Conservation (phyloP, 306 rosid genomes). For the Acmispon strigosus region DNA sequence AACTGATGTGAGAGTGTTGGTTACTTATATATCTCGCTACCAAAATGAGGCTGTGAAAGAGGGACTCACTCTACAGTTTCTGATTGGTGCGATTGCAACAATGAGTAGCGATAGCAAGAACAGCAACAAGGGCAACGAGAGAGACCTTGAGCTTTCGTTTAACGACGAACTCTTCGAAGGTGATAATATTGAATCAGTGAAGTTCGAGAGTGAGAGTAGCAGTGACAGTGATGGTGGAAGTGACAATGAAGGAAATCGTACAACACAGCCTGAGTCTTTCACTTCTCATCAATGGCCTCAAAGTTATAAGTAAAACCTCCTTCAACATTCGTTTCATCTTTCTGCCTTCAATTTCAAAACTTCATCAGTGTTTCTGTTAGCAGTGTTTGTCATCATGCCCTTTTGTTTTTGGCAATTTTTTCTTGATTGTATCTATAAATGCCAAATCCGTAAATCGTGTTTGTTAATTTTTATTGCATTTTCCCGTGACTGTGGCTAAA, state of each 20-base stretch:
- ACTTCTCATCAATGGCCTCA: constrained; percentile 1
- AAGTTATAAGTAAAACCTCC: no score
- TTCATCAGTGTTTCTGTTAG: no score
- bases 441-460: background rate
- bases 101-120: constrained; percentile 13
- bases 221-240: no score
- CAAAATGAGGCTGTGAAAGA: no score
- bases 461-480: background rate
- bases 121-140: background rate
- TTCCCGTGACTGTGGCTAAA: background rate
- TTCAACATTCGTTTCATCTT: no score
- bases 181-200: constrained; percentile 26
- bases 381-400: no score
- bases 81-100: background rate
- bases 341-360: no score
- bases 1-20: no score
- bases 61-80: no score
- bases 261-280: constrained; percentile 25
- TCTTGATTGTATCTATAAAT: background rate
- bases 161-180: background rate
- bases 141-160: constrained; percentile 29
- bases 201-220: constrained; percentile 20
- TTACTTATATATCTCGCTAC: no score
- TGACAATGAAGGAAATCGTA: background rate
- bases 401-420: background rate